These are phyloP conservation scores for Phytophthora hibernalis DNA, from an alignment of 352 stramenopile species.

Conservation along the genomic window DNA sequence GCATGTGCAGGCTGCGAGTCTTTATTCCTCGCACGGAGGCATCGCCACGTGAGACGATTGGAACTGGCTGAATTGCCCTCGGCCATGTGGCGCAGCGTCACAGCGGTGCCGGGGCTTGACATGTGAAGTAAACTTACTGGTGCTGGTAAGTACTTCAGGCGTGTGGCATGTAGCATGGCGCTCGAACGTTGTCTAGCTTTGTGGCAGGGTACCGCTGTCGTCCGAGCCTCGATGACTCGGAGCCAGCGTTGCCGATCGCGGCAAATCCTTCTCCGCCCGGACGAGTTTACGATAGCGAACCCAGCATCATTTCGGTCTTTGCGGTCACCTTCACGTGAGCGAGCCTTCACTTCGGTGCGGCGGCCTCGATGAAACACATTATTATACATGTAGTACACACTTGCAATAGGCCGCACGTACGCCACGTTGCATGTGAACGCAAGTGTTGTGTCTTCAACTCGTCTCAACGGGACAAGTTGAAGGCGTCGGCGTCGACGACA, in stretches of 20 bases:
- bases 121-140: no score
- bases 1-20: slow-evolving; percentile 19
- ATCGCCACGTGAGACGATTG: background rate
- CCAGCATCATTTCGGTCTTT: slow-evolving; percentile 14
- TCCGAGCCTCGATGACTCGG: no score
- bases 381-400: slow-evolving; percentile 15
- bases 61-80: slow-evolving; percentile 17
- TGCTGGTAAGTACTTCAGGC: no score
- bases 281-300: slow-evolving; percentile 16
- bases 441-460: slow-evolving; percentile 6
- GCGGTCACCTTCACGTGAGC: slow-evolving; percentile 8
- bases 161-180: slow-evolving; percentile 7
- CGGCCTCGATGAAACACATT: slow-evolving; percentile 1
- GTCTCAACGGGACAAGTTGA: slow-evolving; percentile 1
- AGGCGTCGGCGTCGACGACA: background rate
- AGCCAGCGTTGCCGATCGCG: slow-evolving; percentile 9
- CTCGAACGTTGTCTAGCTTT: no score
- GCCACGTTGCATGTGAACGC: background rate
- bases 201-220: no score
- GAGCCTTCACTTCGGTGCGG: slow-evolving; percentile 6
- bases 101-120: slow-evolving; percentile 3
- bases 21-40: slow-evolving; percentile 10
- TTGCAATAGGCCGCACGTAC: background rate
- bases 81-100: slow-evolving; percentile 7
- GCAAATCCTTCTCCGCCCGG: slow-evolving; percentile 14